Conservation (phyloP, 495 filamentous ascomycete species). For the Trichoderma parareesei region DNA sequence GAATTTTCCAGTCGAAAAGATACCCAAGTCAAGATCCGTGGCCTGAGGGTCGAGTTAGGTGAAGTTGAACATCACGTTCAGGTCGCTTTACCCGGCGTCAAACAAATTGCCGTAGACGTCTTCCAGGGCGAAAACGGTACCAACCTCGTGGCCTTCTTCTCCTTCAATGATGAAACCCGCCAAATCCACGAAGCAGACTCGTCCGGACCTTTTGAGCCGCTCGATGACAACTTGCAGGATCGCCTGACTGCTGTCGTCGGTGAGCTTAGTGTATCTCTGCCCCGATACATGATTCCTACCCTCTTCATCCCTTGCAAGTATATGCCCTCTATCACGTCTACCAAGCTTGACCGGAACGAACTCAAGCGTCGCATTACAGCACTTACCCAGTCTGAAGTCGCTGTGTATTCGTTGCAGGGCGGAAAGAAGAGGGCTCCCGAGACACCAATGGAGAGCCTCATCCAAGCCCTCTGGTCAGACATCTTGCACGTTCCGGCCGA, state of each 20-base stretch:
- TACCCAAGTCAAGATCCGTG: conserved; percentile 34
- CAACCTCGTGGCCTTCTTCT: conserved; percentile 13
- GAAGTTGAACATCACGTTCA: conserved; percentile 26
- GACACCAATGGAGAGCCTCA: conserved; percentile 18
- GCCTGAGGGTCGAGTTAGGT: conserved; percentile 31
- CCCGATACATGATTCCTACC: neutral
- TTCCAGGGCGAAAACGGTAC: conserved; percentile 18
- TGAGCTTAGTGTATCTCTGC: neutral
- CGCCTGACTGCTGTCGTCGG: neutral
- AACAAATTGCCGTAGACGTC: conserved; percentile 23
- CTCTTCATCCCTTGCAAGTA: conserved; percentile 16
- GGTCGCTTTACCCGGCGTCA: neutral
- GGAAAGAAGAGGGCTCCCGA: conserved; percentile 25
- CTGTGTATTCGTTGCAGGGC: neutral
- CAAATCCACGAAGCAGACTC: conserved; percentile 12
- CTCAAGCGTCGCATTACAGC: conserved; percentile 21
- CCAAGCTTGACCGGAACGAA: conserved; percentile 24
- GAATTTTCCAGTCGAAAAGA: conserved; percentile 29
- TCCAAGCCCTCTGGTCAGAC: neutral
- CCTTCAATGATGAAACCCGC: conserved; percentile 7
- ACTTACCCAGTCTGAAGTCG: neutral
- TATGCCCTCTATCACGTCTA: conserved; percentile 24
- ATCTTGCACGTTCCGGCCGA: conserved; percentile 21
- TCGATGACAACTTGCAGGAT: neutral
- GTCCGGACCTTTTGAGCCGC: neutral